Base-by-base conservation (phyloP, 192 early-diverging fungal species). In the Coemansia aciculifera region DNA sequence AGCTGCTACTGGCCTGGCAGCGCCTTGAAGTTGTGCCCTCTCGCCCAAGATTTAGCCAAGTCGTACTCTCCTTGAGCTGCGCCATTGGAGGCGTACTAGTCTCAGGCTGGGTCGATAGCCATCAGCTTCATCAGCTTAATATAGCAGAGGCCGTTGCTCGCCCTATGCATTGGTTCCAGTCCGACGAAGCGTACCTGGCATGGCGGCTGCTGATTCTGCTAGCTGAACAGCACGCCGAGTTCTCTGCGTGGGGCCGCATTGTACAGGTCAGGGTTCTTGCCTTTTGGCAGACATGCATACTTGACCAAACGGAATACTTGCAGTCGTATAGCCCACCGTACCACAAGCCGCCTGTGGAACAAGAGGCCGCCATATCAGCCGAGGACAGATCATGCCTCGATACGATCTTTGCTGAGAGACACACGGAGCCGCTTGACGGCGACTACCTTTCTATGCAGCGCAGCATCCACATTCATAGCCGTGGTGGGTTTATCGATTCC, bases 161-260 rank as follows among this genome's bases (percentile, higher is more conserved):
- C 12, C n/a, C 70, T n/a, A 59, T 77, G 38, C 37, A 31, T 3
- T 64, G 44, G 40, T 72, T 79, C n/a, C 64, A 74, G 29, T 10
- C 59, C 24, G 77, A 79, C 34, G 72, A 79, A 27, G 67, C 72
- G 24, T 79, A 79, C 43, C 10, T 79, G 12, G 72, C 60, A 19
- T 79, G 77, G 77, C 63, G 72, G 1, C 54, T 79, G 37, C 17
- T 71, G 17, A 49, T 54, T 23, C 24, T 79, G 43, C 12, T 64
- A 7, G 59, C 56, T 6, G 52, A 46, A 21, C 67, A 36, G 59
- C 46, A 60, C 9, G 32, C 66, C 2, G 56, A 65, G 36, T 52
- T 59, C 9, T 19, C 64, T 6, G 21, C 17, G 27, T 73, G 77
- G 68, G 36, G 61, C 29, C 17, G 37, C 15, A 36, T 6, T 23